Base-by-base conservation (phyloP, 1,139 yeast genomes). In the Hemisphaericaspora lyxosophila region DNA sequence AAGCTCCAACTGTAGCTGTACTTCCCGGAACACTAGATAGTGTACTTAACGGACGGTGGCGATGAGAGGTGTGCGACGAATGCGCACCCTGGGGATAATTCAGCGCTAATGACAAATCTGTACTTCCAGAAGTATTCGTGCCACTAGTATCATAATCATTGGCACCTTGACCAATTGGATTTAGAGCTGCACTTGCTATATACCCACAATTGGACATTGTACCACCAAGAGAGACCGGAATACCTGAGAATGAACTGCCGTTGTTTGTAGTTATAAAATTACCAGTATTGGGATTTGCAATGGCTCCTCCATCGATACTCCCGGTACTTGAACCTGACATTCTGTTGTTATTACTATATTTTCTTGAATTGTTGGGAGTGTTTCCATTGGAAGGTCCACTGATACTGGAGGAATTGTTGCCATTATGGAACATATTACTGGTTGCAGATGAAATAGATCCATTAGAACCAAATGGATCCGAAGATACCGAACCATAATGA, bases 401-500 rank as follows among this genome's bases (percentile, higher is more conserved):
- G n/a, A 4, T 12, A 4, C 29, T 26, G n/a, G 29, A 20, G 11
- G 23, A 15, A 26, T 26, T 26, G 11, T 26, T 26, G 5, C 37
- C 36, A 32, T n/a, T 18, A 20, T 37, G 41, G 13, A 38, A 19
- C 22, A 41, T 20, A 33, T 33, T 34, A 26, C 41, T 43, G 18
- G 42, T 43, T 7, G 42, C 28, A 11, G 54, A 48, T 6, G 50
- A 43, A 9, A 50, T 24, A 5, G 48, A 43, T 1, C 45, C 36
- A 16, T 25, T 40, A 7, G 40, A 26, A 14, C 23, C 35, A 26
- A 41, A 48, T 26, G 44, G 49, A 27, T 53, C 54, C 25, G 46
- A 44, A 4, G 49, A 41, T 13, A 40, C 29, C 17, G 47, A 38
- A 4, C 46, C 43, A 31, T 43, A 42, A 29, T 43, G 53, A 31